phyloP scores from a whole-genome alignment of 1,139 yeast genomes.

The Hyphopichia buzzinii region DNA sequence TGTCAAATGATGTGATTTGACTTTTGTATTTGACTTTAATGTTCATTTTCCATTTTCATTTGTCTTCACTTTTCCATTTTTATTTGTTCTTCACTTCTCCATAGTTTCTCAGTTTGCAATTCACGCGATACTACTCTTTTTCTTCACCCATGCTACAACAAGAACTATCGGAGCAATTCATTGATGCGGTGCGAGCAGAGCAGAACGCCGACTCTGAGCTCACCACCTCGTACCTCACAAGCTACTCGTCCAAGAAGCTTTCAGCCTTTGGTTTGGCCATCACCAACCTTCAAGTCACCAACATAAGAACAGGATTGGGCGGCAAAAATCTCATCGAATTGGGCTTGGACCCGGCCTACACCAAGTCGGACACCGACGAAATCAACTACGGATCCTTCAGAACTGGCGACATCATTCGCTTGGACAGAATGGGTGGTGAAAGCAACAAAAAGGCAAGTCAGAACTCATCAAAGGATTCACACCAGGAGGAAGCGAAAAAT shows the following conservation, averaged over 20 bases:
- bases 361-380: conserved; percentile 30
- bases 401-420: conserved; percentile 74
- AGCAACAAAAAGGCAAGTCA: conserved; percentile 17
- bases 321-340: conserved; percentile 74
- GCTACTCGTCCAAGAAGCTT: conserved; percentile 62
- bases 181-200: conserved; percentile 54
- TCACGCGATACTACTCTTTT: conserved; percentile 1
- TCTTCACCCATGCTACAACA: conserved; percentile 4
- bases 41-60: no score
- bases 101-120: conserved; percentile 1
- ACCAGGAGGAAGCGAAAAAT: conserved; percentile 17
- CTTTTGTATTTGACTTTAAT: no score
- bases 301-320: conserved; percentile 73
- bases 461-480: conserved; percentile 23
- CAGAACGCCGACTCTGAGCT: conserved; percentile 57
- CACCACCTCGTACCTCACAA: conserved; percentile 47
- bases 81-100: not conserved
- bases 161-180: conserved; percentile 41
- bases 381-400: conserved; percentile 59
- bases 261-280: conserved; percentile 75
- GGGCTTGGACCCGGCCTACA: conserved; percentile 55
- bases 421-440: conserved; percentile 37
- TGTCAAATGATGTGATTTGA: no score
- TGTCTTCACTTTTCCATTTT: not conserved
- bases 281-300: conserved; percentile 57